A percentile compares a stretch with the other conserved stretches of the same genome.
These are phyloP conservation scores for Phytopythium chamaehyphon DNA, from an alignment of 352 stramenopile genomes.

Conservation along the genomic window DNA sequence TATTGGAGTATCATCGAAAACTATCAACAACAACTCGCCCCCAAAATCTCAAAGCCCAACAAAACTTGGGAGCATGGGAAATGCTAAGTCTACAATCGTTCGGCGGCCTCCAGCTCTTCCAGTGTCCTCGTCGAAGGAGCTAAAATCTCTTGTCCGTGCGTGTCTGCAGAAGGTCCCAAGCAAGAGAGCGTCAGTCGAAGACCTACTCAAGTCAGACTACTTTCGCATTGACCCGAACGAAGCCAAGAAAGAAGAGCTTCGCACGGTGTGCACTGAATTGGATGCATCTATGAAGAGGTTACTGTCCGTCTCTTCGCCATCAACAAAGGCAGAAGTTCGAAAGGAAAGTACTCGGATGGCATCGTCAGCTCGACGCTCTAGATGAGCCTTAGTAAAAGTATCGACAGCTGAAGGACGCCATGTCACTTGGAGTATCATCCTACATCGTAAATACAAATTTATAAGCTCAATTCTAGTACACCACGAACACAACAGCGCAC, in stretches of 20 bases:
- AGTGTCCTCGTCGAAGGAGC: conserved; percentile 32
- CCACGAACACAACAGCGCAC: conserved; percentile 13
- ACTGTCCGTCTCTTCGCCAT: conserved; percentile 7
- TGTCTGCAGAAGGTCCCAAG: conserved; percentile 45
- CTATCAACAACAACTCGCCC: not conserved
- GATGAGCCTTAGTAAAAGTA: conserved; percentile 1
- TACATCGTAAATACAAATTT: conserved; percentile 6
- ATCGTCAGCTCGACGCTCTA: not conserved
- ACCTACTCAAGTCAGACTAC: conserved; percentile 38
- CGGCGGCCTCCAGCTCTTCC: conserved; percentile 29
- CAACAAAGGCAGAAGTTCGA: conserved; percentile 1
- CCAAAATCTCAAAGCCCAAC: conserved; percentile 3
- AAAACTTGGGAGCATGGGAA: not conserved
- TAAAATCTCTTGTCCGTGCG: conserved; percentile 33
- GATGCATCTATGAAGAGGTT: conserved; percentile 52
- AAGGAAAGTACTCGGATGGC: not conserved
- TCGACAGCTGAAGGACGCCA: conserved; percentile 2
- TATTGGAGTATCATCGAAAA: not conserved
- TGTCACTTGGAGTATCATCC: conserved; percentile 31
- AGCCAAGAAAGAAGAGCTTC: conserved; percentile 50
- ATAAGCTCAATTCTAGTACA: not conserved
- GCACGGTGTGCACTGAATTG: conserved; percentile 48
- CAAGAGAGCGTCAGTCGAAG: conserved; percentile 23
- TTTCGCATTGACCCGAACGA: conserved; percentile 49
- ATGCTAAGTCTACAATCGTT: conserved; percentile 2